Base-by-base conservation (phyloP, 805 yeast species). In the Lachancea fermentati region DNA sequence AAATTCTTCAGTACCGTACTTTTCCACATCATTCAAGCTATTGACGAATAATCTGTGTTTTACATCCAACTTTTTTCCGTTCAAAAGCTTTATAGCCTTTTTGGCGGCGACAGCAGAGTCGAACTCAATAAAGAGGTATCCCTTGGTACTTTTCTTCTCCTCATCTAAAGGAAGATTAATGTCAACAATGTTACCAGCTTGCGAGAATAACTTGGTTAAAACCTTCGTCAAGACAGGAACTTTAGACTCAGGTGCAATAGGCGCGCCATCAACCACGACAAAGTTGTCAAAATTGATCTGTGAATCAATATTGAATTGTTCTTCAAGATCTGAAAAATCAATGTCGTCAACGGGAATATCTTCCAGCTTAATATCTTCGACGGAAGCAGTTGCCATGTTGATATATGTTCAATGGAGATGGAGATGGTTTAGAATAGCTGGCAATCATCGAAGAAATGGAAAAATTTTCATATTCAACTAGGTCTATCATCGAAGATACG, bases 231-330 rank as follows among this genome's bases (percentile, higher is more conserved):
- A 75, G 43, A 85, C 78, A 41, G 87, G 85, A 37, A 80, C 85
- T 67, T 93, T 93, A 39, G 86, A 63, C 60, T 82, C 95, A 43
- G 97, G 96, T 18, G 95, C 95, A 46, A 87, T 72, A 51, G 99
- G 99, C 8, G 95, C 89, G 35, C 98, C 98, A 61, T 88, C 97
- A 37, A 87, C 83, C 22, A 91, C 85, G 43, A 91, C 78, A 58
- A 78, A 88, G 55, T 76, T 76, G 56, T 85, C 95, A 42, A 85
- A 72, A 37, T 79, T 76, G 43, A 72, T 67, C 14, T 39, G 37
- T 38, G 76, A 78, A 39, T 74, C 78, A 36, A 83, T 79, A 17
- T 75, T 64, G 63, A 74, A 87, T 65, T 85, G 71, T 42, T 73
- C 79, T 63, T 91, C 97, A 57, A 91, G 72, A 62, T 89, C 97